Evolutionary conservation across 352 stramenopile species (phyloP).

Genomic region (Globisporangium barbulae): DNA sequence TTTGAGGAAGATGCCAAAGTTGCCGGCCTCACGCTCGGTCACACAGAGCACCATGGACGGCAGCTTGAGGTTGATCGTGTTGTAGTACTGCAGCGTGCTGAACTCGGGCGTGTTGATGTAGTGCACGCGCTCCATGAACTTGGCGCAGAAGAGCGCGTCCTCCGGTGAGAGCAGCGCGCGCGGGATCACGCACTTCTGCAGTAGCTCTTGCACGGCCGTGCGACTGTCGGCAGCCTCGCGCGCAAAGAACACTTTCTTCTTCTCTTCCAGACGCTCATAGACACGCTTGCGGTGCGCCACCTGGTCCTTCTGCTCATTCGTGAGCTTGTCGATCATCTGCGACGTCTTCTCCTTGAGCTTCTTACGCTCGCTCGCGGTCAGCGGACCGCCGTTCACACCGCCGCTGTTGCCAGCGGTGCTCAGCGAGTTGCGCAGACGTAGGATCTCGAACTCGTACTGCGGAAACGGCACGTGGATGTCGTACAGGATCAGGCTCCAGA

Average conservation of each 20-base stretch:
- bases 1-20: slow-evolving; percentile 86
- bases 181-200: slow-evolving; percentile 80
- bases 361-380: slow-evolving; percentile 66
- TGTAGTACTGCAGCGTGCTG: slow-evolving; percentile 79
- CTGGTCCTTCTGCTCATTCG: slow-evolving; percentile 85
- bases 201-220: slow-evolving; percentile 57
- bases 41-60: slow-evolving; percentile 76
- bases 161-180: slow-evolving; percentile 76
- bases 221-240: slow-evolving; percentile 35
- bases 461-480: slow-evolving; percentile 85
- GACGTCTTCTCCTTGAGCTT: slow-evolving; percentile 78
- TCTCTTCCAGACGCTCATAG: slow-evolving; percentile 68
- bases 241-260: slow-evolving; percentile 67
- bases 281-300: slow-evolving; percentile 83
- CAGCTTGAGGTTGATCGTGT: slow-evolving; percentile 75
- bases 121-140: slow-evolving; percentile 85
- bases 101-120: slow-evolving; percentile 67
- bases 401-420: slow-evolving; percentile 28
- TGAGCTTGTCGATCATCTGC: slow-evolving; percentile 78
- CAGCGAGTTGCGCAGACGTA: slow-evolving; percentile 60
- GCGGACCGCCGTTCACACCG: not conserved
- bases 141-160: slow-evolving; percentile 80
- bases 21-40: slow-evolving; percentile 80
- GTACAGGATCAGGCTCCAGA: slow-evolving; percentile 86
- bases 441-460: slow-evolving; percentile 85